Base-by-base conservation (phyloP, 2,329 filamentous ascomycete genomes). In the Apiospora koreana region DNA sequence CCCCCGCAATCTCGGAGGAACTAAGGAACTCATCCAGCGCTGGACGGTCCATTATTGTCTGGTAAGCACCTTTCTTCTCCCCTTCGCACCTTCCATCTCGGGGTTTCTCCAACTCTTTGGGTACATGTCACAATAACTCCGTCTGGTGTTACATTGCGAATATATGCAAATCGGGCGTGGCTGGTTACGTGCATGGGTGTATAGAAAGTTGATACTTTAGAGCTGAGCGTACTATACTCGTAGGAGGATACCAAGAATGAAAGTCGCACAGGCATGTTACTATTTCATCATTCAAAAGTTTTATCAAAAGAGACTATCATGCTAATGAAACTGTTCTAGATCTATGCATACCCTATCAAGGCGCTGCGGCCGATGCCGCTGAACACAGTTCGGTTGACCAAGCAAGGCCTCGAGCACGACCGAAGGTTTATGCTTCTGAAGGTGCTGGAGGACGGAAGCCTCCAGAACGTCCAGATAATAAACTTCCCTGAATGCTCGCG, bases 281-380 rank as follows among this genome's bases (percentile, higher is more conserved):
- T 3, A n/a, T 21, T 16, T 35, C 16, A 35, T 35, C 18, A 9
- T 35, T 1, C 25, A 14, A n/a, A n/a, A n/a, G n/a, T n/a, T n/a
- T n/a, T n/a, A n/a, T n/a, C 10, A 16, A 43, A 43, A 16, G 14
- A 43, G 21, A n/a, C 6, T 5, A 23, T n/a, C 54, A 7, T 38
- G 21, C 54, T 62, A 7, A 62, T 38, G 12, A 12, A 18, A 7
- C 23, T 3, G 23, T n/a, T 28, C n/a, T 41, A 91, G 88, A 84
- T 94, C 45, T 93, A 91, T 79, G 85, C 92, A 65, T 93, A 94
- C 78, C 92, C 92, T 54, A 90, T 94, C 81, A 94, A 94, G 78
- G 91, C 87, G 9, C 85, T 94, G n/a, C 88, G 89, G 45, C 88
- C 87, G 67, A 87, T 91, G 69, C 79, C 84, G 23, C 81, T 94